Conservation (phyloP, 805 yeast species). For the Kazachstania kunashirensis region DNA sequence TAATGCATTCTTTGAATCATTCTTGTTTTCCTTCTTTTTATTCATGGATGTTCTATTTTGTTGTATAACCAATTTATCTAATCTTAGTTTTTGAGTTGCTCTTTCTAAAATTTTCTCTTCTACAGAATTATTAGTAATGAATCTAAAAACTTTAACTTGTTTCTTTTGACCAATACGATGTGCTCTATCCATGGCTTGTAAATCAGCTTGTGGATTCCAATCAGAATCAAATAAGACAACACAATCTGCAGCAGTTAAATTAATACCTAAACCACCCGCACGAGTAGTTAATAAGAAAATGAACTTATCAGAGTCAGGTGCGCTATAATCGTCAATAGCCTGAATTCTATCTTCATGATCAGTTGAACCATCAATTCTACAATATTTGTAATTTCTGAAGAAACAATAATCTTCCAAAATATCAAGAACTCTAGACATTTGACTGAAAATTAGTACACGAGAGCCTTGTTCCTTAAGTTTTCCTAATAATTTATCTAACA, state of each 20-base stretch:
- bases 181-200: slow-evolving; percentile 85
- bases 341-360: slow-evolving; percentile 68
- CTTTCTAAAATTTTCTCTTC: slow-evolving; percentile 76
- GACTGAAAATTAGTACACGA: slow-evolving; percentile 69
- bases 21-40: slow-evolving; percentile 25
- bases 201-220: slow-evolving; percentile 86
- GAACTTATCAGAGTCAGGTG: slow-evolving; percentile 63
- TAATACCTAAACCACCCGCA: slow-evolving; percentile 87
- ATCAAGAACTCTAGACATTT: slow-evolving; percentile 75
- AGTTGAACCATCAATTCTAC: slow-evolving; percentile 78
- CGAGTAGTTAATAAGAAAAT: slow-evolving; percentile 68
- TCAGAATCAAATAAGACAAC: slow-evolving; percentile 71
- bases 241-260: slow-evolving; percentile 66
- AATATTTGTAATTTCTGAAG: slow-evolving; percentile 58
- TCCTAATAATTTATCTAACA: slow-evolving; percentile 56
- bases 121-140: slow-evolving; percentile 72
- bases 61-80: slow-evolving; percentile 76
- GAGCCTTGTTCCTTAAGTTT: slow-evolving; percentile 61
- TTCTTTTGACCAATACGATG: slow-evolving; percentile 82
- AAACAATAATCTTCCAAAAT: slow-evolving; percentile 70
- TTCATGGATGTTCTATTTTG: slow-evolving; percentile 43
- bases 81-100: slow-evolving; percentile 68
- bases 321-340: slow-evolving; percentile 71
- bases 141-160: slow-evolving; percentile 70
- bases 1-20: slow-evolving; percentile 54